phyloP scores from a whole-genome alignment of 192 early-diverging fungal species.

The Thamnidium elegans region DNA sequence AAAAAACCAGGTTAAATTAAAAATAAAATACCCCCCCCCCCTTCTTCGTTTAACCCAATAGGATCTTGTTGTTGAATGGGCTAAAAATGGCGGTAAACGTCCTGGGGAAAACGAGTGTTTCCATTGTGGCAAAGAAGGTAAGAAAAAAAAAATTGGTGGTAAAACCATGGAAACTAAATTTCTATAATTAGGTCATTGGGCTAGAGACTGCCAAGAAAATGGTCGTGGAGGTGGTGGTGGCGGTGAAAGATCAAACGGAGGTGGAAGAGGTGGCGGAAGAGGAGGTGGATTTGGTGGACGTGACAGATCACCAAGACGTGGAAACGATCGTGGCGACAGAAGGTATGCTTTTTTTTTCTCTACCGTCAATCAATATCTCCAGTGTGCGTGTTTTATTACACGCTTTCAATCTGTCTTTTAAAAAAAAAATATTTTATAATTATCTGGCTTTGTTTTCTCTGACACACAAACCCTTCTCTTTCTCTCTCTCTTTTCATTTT shows the following conservation, averaged over 20 bases:
- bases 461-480: too few species aligned
- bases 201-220: slow-evolving; percentile 42
- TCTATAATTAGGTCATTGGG: slow-evolving; percentile 43
- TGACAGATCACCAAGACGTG: background rate
- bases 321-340: slow-evolving; percentile 24
- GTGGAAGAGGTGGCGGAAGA: slow-evolving; percentile 8
- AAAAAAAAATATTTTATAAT: background rate
- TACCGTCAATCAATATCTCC: background rate
- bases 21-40: background rate
- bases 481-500: slow-evolving; percentile 1
- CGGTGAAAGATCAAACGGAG: background rate
- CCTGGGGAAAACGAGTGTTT: slow-evolving; percentile 49
- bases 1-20: background rate
- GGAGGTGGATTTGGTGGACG: background rate
- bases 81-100: slow-evolving; percentile 53
- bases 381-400: slow-evolving; percentile 11
- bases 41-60: background rate
- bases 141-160: background rate
- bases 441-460: background rate
- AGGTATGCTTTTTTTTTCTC: slow-evolving; percentile 20
- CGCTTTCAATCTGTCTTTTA: background rate
- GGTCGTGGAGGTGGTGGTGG: slow-evolving; percentile 18
- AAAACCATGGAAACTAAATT: background rate
- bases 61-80: slow-evolving; percentile 51
- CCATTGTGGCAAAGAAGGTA: slow-evolving; percentile 33